These are phyloP conservation scores for Olyra latifolia DNA, from an alignment of 176 grass and related monocot genomes.

Conservation along the genomic window DNA sequence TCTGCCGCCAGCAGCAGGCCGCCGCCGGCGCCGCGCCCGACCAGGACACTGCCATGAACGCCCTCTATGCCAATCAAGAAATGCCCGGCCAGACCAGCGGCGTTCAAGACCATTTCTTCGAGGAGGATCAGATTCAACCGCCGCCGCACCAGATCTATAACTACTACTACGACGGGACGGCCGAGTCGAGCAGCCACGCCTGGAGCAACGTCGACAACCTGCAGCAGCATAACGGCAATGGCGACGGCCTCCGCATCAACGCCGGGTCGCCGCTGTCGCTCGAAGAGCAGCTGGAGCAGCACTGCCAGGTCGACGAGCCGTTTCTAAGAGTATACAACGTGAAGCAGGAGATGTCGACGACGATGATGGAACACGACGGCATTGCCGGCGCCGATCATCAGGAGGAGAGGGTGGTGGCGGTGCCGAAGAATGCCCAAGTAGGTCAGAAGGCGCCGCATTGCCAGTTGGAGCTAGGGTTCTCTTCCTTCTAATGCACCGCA, in stretches of 20 bases:
- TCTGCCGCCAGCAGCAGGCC: slow-evolving; percentile 19
- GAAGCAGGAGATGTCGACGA: neutral
- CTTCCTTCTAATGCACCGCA: slow-evolving; percentile 36
- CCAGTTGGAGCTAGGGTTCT: slow-evolving; percentile 42
- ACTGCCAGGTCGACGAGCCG: slow-evolving; percentile 24
- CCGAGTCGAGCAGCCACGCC: slow-evolving; percentile 5
- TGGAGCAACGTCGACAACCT: neutral
- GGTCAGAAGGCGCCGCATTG: slow-evolving; percentile 13
- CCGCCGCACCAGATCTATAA: slow-evolving; percentile 12
- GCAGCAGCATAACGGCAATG: neutral
- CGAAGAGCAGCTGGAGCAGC: slow-evolving; percentile 21
- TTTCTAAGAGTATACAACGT: slow-evolving; percentile 15
- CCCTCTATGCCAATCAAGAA: slow-evolving; percentile 26
- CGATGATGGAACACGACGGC: neutral
- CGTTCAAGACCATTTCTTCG: neutral
- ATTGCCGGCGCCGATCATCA: neutral
- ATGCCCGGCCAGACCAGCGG: neutral
- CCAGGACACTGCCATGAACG: neutral
- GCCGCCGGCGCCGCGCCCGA: neutral
- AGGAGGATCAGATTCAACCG: neutral
- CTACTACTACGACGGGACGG: slow-evolving; percentile 33
- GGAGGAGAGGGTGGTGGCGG: neutral
- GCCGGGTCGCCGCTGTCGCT: neutral
- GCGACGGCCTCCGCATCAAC: neutral
- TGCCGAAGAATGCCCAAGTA: neutral